These are phyloP conservation scores for Boletus chippewaensis DNA, from an alignment of 1,284 basidiomycete species.

Conservation along the genomic window DNA sequence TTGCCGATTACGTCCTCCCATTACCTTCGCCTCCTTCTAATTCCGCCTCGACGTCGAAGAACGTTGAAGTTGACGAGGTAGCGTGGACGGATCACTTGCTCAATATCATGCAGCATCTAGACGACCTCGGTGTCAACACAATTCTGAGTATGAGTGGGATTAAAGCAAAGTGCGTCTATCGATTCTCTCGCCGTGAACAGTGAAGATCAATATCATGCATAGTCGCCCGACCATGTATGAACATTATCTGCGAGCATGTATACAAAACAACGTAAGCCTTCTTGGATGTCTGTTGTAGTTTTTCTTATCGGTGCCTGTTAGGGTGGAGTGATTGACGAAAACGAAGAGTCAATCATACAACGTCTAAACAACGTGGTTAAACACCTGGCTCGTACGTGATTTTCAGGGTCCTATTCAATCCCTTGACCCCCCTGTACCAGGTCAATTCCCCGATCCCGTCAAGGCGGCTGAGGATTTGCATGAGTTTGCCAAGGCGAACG, in stretches of 20 bases:
- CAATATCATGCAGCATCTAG: constrained; percentile 66
- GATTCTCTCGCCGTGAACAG: not conserved
- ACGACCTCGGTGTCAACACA: constrained; percentile 51
- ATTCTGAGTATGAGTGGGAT: constrained; percentile 61
- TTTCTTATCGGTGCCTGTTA: constrained; percentile 30
- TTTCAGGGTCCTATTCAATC: constrained; percentile 1
- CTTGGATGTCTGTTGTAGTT: not conserved
- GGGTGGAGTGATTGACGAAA: constrained; percentile 82
- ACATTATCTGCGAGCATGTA: constrained; percentile 62
- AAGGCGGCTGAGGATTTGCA: constrained; percentile 77
- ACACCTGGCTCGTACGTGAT: constrained; percentile 49
- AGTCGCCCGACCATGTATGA: constrained; percentile 63
- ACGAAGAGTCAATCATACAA: constrained; percentile 58
- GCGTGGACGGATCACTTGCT: constrained; percentile 85
- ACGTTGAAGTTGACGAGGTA: constrained; percentile 62
- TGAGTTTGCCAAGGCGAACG: constrained; percentile 83
- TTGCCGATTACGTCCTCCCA: constrained; percentile 77
- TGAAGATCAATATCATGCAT: not conserved
- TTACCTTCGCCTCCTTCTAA: constrained; percentile 46
- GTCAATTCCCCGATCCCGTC: constrained; percentile 58
- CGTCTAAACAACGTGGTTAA: constrained; percentile 52
- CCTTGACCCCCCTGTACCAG: constrained; percentile 29
- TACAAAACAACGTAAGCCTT: constrained; percentile 70
- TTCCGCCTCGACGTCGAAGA: constrained; percentile 43
- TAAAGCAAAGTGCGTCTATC: constrained; percentile 42